Percentiles rank a stretch among this genome's conserved stretches.
These are phyloP conservation scores for sunflower (Helianthus annuus) DNA, from an alignment of 129 eudicot genomes.

Conservation along the genomic window HanXRQr2.0-SUNRISE NC_035441.2:124361719-124362218, in stretches of 20 bases:
- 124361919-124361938: constrained; percentile 3
- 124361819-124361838: not conserved
- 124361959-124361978: not conserved
- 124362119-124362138: no score
- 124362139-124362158: no score
- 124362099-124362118: no score
- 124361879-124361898: not conserved
- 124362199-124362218: no score
- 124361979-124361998: not conserved
- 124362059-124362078: no score
- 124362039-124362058: no score
- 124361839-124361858: not conserved
- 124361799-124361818: not conserved
- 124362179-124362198: no score
- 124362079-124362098: no score
- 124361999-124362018: not conserved
- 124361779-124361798: not conserved
- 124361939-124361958: not conserved
- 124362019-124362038: not conserved
- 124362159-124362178: no score
- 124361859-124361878: not conserved
- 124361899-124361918: not conserved
- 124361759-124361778: not conserved
- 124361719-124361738: not conserved
- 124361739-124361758: not conserved